Conservation (phyloP, 495 filamentous ascomycete species). For the Hyaloscypha bicolor region DNA sequence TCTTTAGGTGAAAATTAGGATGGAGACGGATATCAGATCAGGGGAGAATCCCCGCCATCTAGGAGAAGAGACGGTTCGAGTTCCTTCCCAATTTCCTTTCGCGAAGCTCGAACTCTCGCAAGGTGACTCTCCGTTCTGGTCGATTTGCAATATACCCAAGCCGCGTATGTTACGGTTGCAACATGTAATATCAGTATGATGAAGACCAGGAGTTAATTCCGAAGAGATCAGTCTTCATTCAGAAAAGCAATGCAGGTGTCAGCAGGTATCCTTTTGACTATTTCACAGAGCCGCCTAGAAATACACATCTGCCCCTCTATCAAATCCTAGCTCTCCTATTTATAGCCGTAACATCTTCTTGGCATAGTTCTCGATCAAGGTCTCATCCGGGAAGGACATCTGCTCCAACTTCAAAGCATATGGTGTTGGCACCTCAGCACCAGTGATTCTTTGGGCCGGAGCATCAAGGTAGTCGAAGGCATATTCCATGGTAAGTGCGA, state of each 20-base stretch:
- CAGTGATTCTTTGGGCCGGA: slow-evolving; percentile 89
- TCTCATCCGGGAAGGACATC: slow-evolving; percentile 88
- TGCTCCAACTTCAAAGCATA: slow-evolving; percentile 88
- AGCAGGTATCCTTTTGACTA: slow-evolving; percentile 33
- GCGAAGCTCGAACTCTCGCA: neutral
- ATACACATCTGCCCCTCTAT: slow-evolving; percentile 23
- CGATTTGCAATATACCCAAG: too few species aligned
- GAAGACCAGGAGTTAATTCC: neutral
- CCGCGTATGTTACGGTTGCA: neutral
- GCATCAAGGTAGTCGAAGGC: slow-evolving; percentile 96
- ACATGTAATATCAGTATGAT: neutral
- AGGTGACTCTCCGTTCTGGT: neutral
- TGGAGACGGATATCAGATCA: too few species aligned
- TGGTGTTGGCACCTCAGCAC: slow-evolving; percentile 94
- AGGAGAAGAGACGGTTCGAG: too few species aligned
- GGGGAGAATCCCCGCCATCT: too few species aligned
- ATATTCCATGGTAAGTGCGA: slow-evolving; percentile 95
- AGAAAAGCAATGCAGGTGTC: slow-evolving; percentile 11
- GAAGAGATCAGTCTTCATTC: neutral
- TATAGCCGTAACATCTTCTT: slow-evolving; percentile 32
- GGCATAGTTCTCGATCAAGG: slow-evolving; percentile 62
- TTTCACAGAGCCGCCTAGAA: slow-evolving; percentile 33
- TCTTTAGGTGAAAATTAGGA: too few species aligned
- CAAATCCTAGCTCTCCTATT: neutral
- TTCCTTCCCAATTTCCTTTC: too few species aligned